Percentiles rank a stretch among this genome's conserved stretches.
Conservation (phyloP, 2,329 filamentous ascomycete species). For the Cercospora zeina region DNA sequence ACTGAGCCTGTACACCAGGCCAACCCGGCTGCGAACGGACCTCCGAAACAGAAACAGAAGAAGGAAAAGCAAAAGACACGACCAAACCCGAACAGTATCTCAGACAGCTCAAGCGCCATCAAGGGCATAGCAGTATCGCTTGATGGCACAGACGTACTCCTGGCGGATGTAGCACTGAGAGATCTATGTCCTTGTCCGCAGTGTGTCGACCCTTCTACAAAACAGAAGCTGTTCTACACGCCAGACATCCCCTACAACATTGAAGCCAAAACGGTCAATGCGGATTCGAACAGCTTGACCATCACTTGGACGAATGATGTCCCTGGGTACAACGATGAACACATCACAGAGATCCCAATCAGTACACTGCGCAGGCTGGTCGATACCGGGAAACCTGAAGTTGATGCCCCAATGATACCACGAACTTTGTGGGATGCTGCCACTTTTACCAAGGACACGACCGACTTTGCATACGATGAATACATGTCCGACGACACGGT, state of each 20-base stretch:
- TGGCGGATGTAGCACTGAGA: conserved; percentile 48
- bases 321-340: conserved; percentile 45
- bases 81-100: not conserved
- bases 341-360: conserved; percentile 43
- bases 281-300: conserved; percentile 31
- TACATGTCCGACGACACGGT: conserved; percentile 64
- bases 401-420: not conserved
- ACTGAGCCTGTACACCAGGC: not conserved
- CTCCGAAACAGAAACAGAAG: not conserved
- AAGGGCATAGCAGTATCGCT: not conserved
- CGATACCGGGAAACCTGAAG: conserved; percentile 4
- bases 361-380: conserved; percentile 9
- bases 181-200: conserved; percentile 60
- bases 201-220: conserved; percentile 61
- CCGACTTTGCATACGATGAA: conserved; percentile 65
- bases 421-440: conserved; percentile 47
- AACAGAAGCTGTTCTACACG: conserved; percentile 65
- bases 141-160: conserved; percentile 7
- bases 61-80: not conserved
- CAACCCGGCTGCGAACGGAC: not conserved
- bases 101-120: not conserved
- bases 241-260: conserved; percentile 61
- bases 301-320: conserved; percentile 65
- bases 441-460: conserved; percentile 52
- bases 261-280: conserved; percentile 40